Conservation (phyloP, 2,329 filamentous ascomycete genomes). For the Fusarium sp. region DNA sequence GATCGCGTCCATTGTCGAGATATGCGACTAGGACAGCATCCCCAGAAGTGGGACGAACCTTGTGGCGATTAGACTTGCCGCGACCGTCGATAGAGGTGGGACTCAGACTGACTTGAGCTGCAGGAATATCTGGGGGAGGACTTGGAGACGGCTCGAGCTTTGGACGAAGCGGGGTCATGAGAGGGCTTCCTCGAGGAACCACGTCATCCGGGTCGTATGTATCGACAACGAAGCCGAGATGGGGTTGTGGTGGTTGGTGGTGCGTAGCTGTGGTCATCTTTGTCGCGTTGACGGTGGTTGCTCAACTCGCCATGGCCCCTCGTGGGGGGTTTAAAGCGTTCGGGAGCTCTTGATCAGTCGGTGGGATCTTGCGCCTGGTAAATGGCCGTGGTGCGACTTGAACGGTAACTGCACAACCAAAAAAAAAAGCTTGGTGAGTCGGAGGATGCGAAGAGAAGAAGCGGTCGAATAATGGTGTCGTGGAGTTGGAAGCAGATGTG, state of each 20-base stretch:
- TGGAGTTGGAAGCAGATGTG: neutral
- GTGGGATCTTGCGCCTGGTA: conserved; percentile 18
- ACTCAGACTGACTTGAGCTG: conserved; percentile 48
- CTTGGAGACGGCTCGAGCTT: conserved; percentile 46
- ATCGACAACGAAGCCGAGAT: conserved; percentile 44
- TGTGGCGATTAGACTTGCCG: conserved; percentile 61
- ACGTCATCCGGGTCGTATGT: conserved; percentile 58
- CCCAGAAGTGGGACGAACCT: conserved; percentile 65
- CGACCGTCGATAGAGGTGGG: conserved; percentile 48
- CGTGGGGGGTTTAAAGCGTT: conserved; percentile 19
- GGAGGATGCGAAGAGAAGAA: neutral
- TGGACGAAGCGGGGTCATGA: conserved; percentile 48
- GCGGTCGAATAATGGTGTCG: neutral
- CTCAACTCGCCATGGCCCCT: conserved; percentile 50
- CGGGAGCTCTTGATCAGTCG: conserved; percentile 20
- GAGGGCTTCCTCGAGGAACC: conserved; percentile 53
- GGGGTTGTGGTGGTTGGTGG: conserved; percentile 43
- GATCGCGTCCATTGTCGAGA: conserved; percentile 70
- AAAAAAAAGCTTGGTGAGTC: neutral
- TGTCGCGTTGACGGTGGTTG: conserved; percentile 42
- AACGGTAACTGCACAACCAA: neutral
- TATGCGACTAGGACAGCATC: conserved; percentile 74
- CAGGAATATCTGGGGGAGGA: conserved; percentile 50
- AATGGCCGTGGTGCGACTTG: neutral
- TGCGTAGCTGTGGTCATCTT: conserved; percentile 49